These are phyloP conservation scores for Buddleja alternifolia DNA, from an alignment of 257 asterid genomes.

Conservation along the genomic window DNA sequence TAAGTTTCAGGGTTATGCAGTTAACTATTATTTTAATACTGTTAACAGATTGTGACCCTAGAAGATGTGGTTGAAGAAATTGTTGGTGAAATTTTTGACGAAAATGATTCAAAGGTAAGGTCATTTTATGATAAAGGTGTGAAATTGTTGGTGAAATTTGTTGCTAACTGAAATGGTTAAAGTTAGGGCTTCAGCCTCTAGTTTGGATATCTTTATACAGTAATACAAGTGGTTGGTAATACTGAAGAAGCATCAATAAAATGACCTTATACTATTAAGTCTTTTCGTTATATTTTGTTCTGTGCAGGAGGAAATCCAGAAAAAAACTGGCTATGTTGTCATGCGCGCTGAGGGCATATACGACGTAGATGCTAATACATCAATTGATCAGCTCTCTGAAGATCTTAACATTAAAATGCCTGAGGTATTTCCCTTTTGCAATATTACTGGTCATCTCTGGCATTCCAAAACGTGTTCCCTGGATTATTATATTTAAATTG, in stretches of 20 bases:
- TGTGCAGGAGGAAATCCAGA: slow-evolving; percentile 95
- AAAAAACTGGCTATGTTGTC: slow-evolving; percentile 92
- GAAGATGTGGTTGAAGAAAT: slow-evolving; percentile 99
- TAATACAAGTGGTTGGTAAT: slow-evolving; percentile 3
- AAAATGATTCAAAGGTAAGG: slow-evolving; percentile 94
- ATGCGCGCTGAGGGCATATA: slow-evolving; percentile 97
- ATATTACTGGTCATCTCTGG: slow-evolving; percentile 6
- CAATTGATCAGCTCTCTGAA: slow-evolving; percentile 95
- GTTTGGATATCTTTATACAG: not conserved
- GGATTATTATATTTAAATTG: not conserved
- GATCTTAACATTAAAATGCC: slow-evolving; percentile 95
- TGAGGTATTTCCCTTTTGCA: slow-evolving; percentile 55
- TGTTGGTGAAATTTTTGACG: slow-evolving; percentile 98
- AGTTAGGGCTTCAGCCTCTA: not conserved
- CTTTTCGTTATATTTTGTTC: slow-evolving; percentile 24
- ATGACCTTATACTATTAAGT: not conserved
- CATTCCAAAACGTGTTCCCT: slow-evolving; percentile 13
- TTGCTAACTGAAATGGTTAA: slow-evolving; percentile 18
- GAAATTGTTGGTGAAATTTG: not conserved
- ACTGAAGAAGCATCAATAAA: slow-evolving; percentile 3
- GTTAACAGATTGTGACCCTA: slow-evolving; percentile 90
- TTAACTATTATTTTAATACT: slow-evolving; percentile 26
- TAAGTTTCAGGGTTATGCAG: slow-evolving; percentile 26
- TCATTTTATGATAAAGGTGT: slow-evolving; percentile 1
- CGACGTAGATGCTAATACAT: slow-evolving; percentile 97